Evolutionary conservation across 1,139 yeast genomes (phyloP), one percentile per base, ranked within the genome.

Genomic region (Hyphopichia pseudoburtonii): DNA sequence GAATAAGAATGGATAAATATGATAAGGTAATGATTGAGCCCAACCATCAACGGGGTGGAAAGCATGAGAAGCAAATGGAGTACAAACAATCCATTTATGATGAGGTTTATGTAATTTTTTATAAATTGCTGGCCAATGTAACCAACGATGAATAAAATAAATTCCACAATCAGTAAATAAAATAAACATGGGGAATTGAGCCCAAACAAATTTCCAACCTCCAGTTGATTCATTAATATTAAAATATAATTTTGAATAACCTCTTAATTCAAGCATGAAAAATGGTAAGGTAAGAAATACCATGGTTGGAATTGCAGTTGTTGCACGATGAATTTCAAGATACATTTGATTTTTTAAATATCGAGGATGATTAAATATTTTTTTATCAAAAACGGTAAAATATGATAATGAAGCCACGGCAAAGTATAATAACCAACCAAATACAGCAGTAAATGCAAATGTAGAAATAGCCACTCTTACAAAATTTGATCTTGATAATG

Each of bases 41-140:
- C 86, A 92, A 30, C 98, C 98, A 57, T 92, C 98, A 37, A 92
- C 83, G 11, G 98, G 98, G 64, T 92, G 97, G 88, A 92, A 92
- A 17, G 98, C 97, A 59, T 90, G 97, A 10, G 96, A 88, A 1
- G 98, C 98, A 66, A 85, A 92, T 25, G 98, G 98, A 3, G 98
- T 90, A 47, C 97, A 92, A 36, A 92, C 97, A 54, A 92, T 82
- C 98, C 98, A 92, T 68, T 92, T 94, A 75, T 92, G 98, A 64
- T 92, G 98, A n/a, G 97, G 97, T 69, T 92, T 92, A 71, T 92
- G 98, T 47, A 92, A 70, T 24, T 57, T 62, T 71, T 85, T 90
- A 77, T 92, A 92, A 29, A 92, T 82, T 26, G 74, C 54, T 22
- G 96, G 97, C 85, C 90, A 86, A 62, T 92, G 98, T 54, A 92